Conservation (phyloP, 75 land plant species). For the Cryptomeria japonica region DNA sequence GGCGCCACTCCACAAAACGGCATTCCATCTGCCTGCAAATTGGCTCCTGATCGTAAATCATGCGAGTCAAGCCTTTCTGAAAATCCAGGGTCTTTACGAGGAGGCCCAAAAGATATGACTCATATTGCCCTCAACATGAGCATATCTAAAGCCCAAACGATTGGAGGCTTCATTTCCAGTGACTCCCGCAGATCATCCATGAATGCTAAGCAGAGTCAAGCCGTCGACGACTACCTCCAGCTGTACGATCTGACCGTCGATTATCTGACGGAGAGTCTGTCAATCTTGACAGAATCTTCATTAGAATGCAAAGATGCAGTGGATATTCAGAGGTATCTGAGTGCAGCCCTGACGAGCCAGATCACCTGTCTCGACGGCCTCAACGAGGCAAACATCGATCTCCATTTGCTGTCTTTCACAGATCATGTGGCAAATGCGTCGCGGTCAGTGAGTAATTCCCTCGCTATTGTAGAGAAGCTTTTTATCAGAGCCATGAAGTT, state of each 20-base stretch:
- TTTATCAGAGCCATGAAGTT: not conserved
- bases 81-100: not conserved
- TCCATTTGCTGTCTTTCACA: not conserved
- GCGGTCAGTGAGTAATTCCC: conserved; percentile 36
- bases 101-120: no score
- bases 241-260: not conserved
- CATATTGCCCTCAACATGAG: not conserved
- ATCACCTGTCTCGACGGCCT: conserved; percentile 31
- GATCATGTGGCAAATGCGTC: conserved; percentile 12
- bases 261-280: not conserved
- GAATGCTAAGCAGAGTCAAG: not conserved
- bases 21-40: not conserved
- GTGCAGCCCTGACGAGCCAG: conserved; percentile 21
- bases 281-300: not conserved
- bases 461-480: conserved; percentile 47
- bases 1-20: not conserved
- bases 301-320: not conserved
- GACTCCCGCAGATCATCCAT: not conserved
- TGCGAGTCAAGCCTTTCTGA: not conserved
- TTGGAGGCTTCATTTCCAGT: not conserved
- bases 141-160: not conserved
- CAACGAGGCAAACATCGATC: not conserved
- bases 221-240: not conserved
- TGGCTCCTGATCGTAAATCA: not conserved
- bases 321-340: conserved; percentile 18